Evolutionary conservation across 768 basidiomycete species (phyloP), one percentile per base, ranked within the genome.

Genomic region (Jaapia argillacea): DNA sequence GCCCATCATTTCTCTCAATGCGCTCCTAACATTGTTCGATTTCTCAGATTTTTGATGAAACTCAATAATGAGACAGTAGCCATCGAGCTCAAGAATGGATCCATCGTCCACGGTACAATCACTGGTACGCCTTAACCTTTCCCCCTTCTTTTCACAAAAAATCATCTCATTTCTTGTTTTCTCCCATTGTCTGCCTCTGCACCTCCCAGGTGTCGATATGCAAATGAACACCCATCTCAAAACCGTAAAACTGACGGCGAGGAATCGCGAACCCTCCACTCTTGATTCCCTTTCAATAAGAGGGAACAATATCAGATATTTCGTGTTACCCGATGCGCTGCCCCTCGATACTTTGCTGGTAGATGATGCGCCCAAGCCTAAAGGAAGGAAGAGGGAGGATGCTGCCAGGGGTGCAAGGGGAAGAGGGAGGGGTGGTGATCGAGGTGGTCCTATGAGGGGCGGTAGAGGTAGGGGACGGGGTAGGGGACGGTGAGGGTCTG

Each of bases 181-280:
- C 21, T 18, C 12, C 24, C 12, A 10, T 28, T 24, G 3, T 20
- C 36, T 16, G 21, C 16, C 41, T 48, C 25, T n/a, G n/a, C n/a
- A 54, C 13, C 45, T 36, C 23, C 13, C 61, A 97, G 94, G 92
- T 46, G 96, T 99, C 41, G 94, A 99, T 65, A 92, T 94, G 75
- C 91, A 94, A 58, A 99, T 99, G 94, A 98, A 97, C 69, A 98
- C 94, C 2, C 86, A 97, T 54, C 73, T 99, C 42, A 99, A 99
- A 71, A 89, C 91, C 39, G 88, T 99, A 51, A 97, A 96, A 67
- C 83, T 98, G 72, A 90, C 90, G n/a, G 74, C 80, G 24, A 80
- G 90, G 43, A 92, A 90, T 60, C 85, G 88, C 47, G 88, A 92
- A 44, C 88, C 92, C 3, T 67, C 80, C 22, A 70, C 86, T 18